Base-by-base conservation (phyloP, 371 early-diverging fungal genomes). In the Fennellomyces sp. region DNA sequence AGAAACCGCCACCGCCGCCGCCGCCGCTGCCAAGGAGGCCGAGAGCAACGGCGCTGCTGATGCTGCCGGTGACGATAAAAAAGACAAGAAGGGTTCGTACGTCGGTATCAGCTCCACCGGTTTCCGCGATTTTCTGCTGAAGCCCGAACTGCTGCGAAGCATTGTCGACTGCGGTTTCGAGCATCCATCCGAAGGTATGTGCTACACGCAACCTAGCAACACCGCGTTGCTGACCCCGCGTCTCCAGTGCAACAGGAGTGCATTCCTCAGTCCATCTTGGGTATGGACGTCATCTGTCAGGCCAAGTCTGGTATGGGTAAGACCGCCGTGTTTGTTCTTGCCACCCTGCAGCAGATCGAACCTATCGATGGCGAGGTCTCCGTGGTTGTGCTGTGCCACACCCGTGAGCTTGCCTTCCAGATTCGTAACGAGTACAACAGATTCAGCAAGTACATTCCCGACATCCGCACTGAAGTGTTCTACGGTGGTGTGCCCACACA, bases 271-370 rank as follows among this genome's bases (percentile, higher is more conserved):
- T 96, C 99, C 27, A 93, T 97, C 62, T 81, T 96, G 59, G 97
- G 98, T 60, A 91, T 89, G 84, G 98, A 98, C 78, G 95, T 99
- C 41, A 85, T 99, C 38, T 97, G 97, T 80, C 99, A 99, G 78
- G 99, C 99, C 76, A 98, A 99, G 82, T 94, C 94, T 63, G 99
- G 99, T 76, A 95, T 98, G 94, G 99, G 99, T 66, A 99, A 99
- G 81, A 99, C 99, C 2, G 97, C 97, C 17, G 98, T 98, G 35
- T 99, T 99, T 76, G 97, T 98, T 5, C 83, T 99, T 47, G 94
- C 97, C 11, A 91, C 96, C 12, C 87, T 99, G 35, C 97, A 99
- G 78, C 96, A 98, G 76, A 86, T 98, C 41, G 95, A 95, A 58
- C 88, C 92, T 41, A 78, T 88, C 27, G 82, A 86, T 11, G 92